Conservation (phyloP, 106 monocot genomes). For the Gastrodia elata region DNA sequence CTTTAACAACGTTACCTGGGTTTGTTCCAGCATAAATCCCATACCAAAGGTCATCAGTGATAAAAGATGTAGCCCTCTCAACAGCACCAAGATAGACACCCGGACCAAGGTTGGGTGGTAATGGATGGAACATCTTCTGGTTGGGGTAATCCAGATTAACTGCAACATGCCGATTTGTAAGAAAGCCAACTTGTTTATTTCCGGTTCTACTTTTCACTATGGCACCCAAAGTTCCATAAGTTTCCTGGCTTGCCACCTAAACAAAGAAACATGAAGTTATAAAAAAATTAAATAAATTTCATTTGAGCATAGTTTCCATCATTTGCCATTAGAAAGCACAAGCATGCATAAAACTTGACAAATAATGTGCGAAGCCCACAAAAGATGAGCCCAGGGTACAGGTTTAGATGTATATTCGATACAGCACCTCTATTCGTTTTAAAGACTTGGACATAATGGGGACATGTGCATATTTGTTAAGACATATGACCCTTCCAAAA, state of each 20-base stretch:
- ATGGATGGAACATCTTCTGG: conserved; percentile 98
- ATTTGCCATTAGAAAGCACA: too few relatives aligned
- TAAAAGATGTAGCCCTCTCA: conserved; percentile 94
- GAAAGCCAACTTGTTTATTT: conserved; percentile 84
- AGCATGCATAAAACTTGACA: too few relatives aligned
- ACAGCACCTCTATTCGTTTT: too few relatives aligned
- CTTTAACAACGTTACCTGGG: conserved; percentile 61
- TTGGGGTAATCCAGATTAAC: conserved; percentile 96
- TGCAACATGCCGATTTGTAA: conserved; percentile 94
- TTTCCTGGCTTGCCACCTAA: conserved; percentile 94
- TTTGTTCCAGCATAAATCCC: conserved; percentile 94
- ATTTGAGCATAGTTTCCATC: neutral
- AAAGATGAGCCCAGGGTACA: too few relatives aligned
- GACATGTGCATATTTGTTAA: too few relatives aligned
- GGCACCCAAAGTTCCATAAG: conserved; percentile 90
- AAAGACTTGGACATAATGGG: too few relatives aligned
- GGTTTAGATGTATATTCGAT: too few relatives aligned
- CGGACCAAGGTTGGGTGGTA: conserved; percentile 95
- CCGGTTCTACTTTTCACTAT: conserved; percentile 91
- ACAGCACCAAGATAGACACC: conserved; percentile 96
- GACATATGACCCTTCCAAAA: too few relatives aligned
- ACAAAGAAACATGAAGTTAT: neutral
- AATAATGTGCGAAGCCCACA: too few relatives aligned
- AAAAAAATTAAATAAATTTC: neutral
- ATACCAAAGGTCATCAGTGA: conserved; percentile 98